Evolutionary conservation across 345 rosid genomes (phyloP), one percentile per base, ranked within the genome.

Genomic region (Crucihimalaya himalaica): DNA sequence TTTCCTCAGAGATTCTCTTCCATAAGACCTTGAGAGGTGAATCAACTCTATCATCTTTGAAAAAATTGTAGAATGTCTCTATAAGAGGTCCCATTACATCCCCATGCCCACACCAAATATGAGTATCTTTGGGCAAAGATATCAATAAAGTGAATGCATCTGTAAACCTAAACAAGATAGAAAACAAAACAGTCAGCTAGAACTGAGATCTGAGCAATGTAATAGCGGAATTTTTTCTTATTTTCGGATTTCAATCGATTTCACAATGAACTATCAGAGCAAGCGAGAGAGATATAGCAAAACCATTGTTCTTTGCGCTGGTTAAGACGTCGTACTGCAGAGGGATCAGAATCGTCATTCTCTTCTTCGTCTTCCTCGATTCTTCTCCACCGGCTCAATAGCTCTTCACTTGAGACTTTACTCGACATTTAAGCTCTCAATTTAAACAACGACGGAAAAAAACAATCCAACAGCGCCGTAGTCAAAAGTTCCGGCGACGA

Each of bases 51-150:
- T 85, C 87, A 31, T 94, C 96, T 78, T 83, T 89, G 48, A 79
- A 85, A 81, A 84, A 94, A 73, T 94, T 91, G 81, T 86, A 94
- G 69, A 94, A 94, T 8, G 96, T 86, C 84, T 94, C 97, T 45
- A 92, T 35, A 50, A 91, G 88, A n/a, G 97, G 93, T 6, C 90
- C 97, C 97, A 92, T 94, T 53, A 94, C 71, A 34, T 94, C 97
- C 80, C 86, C 83, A 39, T 80, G 77, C 37, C 84, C 88, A 55
- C 98, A 94, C 97, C 98, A 94, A 42, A 88, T 86, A 71, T 94
- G 98, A 67, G 39, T 81, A 56, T 94, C 90, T 73, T 81, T 78
- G 0, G 96, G 92, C 78, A 85, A 78, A 61, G 81, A 75, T 74
- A 88, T 84, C 87, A 89, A 76, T 67, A 81, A 80, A 73, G 78